Evolutionary conservation across 441 rosid genomes (phyloP).

Genomic region (Raphanus hybrid): DNA sequence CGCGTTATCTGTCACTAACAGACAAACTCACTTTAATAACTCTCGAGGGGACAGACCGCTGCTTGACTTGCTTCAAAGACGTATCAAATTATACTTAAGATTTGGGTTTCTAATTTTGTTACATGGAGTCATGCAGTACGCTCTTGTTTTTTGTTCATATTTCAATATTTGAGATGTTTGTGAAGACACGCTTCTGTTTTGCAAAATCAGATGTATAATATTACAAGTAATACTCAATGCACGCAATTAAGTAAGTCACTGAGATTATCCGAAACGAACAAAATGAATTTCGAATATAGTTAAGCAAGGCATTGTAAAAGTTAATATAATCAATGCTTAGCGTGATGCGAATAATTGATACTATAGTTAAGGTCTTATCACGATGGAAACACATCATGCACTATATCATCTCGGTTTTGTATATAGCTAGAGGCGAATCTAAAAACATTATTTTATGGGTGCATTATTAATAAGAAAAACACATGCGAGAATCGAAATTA

Average conservation of each 20-base stretch:
- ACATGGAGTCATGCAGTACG: neutral
- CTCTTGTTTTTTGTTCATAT: neutral
- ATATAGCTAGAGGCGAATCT: neutral
- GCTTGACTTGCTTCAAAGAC: neutral
- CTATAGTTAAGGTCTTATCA: neutral
- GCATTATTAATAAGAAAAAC: constrained; percentile 2
- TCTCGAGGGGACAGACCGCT: constrained; percentile 44
- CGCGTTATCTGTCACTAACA: constrained; percentile 53
- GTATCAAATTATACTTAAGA: too few species aligned
- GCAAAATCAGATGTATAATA: neutral
- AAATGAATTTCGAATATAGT: neutral
- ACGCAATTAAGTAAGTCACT: neutral
- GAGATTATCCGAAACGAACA: neutral
- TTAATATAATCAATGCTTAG: neutral
- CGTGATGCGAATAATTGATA: neutral
- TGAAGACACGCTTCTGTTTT: neutral
- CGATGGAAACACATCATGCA: neutral
- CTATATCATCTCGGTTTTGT: constrained; percentile 3
- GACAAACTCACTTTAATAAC: constrained; percentile 56
- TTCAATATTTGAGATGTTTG: neutral
- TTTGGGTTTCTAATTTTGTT: neutral
- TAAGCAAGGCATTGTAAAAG: neutral
- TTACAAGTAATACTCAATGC: neutral
- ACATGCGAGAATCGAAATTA: neutral
- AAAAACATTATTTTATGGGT: neutral